Conservation (phyloP, 1,139 yeast genomes). For the Geotrichum candidum region DNA sequence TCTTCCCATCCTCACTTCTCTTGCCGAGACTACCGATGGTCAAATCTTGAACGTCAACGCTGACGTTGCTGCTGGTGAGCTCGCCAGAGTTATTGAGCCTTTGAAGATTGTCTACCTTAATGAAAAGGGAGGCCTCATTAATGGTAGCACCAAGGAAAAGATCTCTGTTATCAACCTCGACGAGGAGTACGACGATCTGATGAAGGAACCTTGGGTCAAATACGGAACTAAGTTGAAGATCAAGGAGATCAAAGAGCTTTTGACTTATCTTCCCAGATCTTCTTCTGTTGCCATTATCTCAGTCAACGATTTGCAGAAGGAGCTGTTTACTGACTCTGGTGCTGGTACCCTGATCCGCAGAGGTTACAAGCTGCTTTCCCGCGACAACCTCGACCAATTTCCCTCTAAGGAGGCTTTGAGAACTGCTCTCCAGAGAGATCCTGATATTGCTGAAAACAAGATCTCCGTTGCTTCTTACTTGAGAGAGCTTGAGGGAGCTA, state of each 20-base stretch:
- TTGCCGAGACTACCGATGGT: slow-evolving; percentile 95
- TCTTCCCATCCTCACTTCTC: slow-evolving; percentile 87
- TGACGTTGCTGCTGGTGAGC: slow-evolving; percentile 97
- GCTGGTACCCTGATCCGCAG: slow-evolving; percentile 98
- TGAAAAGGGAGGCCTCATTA: slow-evolving; percentile 95
- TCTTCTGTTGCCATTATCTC: slow-evolving; percentile 96
- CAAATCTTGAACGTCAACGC: slow-evolving; percentile 96
- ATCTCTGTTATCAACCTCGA: slow-evolving; percentile 86
- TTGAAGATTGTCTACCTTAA: slow-evolving; percentile 90
- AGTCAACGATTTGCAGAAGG: slow-evolving; percentile 92
- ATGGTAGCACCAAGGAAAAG: slow-evolving; percentile 87
- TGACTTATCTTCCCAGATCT: slow-evolving; percentile 91
- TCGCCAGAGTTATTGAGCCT: slow-evolving; percentile 95
- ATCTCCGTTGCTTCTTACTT: slow-evolving; percentile 78
- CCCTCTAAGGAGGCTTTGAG: slow-evolving; percentile 67
- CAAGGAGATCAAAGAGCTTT: slow-evolving; percentile 88
- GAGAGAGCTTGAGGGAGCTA: slow-evolving; percentile 54
- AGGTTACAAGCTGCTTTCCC: slow-evolving; percentile 81
- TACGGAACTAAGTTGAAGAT: slow-evolving; percentile 96
- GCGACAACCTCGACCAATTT: slow-evolving; percentile 62
- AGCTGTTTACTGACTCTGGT: slow-evolving; percentile 95
- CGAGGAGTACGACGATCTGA: slow-evolving; percentile 85
- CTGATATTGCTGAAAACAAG: slow-evolving; percentile 59
- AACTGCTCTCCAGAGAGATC: slow-evolving; percentile 69
- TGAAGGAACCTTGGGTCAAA: slow-evolving; percentile 96